Evolutionary conservation across 345 rosid species (phyloP), one percentile per base, ranked within the genome.

Genomic region (Citrus sp.): DNA sequence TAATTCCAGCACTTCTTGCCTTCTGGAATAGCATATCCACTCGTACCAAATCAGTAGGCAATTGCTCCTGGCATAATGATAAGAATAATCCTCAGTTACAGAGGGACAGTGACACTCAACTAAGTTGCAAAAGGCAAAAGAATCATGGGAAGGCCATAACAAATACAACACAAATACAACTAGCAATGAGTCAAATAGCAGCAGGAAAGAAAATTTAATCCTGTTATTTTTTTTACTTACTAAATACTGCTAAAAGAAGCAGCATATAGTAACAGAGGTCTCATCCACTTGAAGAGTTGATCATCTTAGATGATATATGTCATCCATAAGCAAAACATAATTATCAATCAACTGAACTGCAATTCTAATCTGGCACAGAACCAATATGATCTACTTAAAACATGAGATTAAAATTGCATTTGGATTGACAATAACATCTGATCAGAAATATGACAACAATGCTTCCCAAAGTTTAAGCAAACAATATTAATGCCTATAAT

Each of bases 1-100:
- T 73, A 71, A 96, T 87, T 74, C 98, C 98, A 59, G 88, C 88
- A 73, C 79, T 91, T n/a, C 75, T 81, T 30, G 98, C 98, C 54
- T 90, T 88, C 66, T 84, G 84, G 82, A 94, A 97, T 63, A 97
- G 89, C 77, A 70, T 87, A 88, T 97, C 92, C 75, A 94, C 98
- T 85, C 98, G 89, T 71, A 85, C 87, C 30, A 93, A 82, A 87
- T 97, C 99, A 77, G 84, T 86, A 21, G 98, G 90, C 86, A 97
- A 88, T 78, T 97, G 98, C 67, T 94, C 99, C 98, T 94, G 88
- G 88, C 82, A 84, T 27, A 78, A 69, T 34, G 27, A 62, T 46
- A 35, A 42, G 79, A 55, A 30, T 30, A 49, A 73, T 58, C 42
- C 46, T 24, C 65, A 28, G 22, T 74, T 24, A 80, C 62, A 68